Evolutionary conservation across 163 green algal species (phyloP), one percentile per base, ranked within the genome.

Genomic region (Scenedesmus sp.): DNA sequence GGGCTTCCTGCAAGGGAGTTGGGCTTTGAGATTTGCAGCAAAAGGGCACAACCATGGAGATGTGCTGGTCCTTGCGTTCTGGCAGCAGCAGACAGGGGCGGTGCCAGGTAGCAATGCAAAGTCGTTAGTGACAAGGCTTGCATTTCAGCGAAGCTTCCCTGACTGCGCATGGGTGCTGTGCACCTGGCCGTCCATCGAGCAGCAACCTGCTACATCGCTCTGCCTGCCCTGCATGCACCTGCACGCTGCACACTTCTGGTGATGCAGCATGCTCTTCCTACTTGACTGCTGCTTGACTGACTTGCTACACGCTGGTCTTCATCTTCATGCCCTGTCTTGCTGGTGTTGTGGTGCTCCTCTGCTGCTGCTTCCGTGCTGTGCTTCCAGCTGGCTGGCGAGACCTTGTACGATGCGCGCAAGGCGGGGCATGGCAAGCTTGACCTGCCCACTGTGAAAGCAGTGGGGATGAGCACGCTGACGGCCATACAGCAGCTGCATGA

Each of bases 311-410:
- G 9, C 51, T 61, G 51, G 5, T 26, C 20, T 61, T 2, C 59
- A 72, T 12, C 2, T 72, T 20, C 9, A 3, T 12, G 2, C 33
- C 3, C 59, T 10, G 22, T 72, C 51, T 26, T 18, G 51, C 12
- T 13, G 5, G 13, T 72, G 59, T 10, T 10, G 59, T 22, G 33
- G 59, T 10, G 24, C 65, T 76, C 7, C 12, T 37, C 15, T 40
- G 65, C 9, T 76, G 30, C 30, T 30, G 65, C 26, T 18, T 72
- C 30, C 65, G 9, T 76, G 65, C 65, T 76, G 65, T 18, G 2
- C 44, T 43, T 42, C n/a, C 92, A 95, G 92, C 92, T 98, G 56
- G 89, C 96, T 53, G 96, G 95, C 2, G 44, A 73, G 46, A 98
- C 97, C 81, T 86, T 98, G 82, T 95, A 92, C 0, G 93, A 97